phyloP scores from a whole-genome alignment of 306 rosid species.

The Ormosia semicastrata region DNA sequence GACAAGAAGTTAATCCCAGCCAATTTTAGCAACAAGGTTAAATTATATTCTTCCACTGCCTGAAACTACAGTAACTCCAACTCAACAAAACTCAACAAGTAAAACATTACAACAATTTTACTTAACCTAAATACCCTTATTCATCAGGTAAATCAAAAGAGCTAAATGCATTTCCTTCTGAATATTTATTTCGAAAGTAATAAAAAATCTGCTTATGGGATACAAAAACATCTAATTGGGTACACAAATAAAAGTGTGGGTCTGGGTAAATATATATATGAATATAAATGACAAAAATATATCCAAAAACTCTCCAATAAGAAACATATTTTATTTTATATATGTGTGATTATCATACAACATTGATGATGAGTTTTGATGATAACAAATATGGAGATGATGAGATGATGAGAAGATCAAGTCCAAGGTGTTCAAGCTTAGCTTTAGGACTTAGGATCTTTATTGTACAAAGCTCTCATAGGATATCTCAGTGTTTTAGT shows the following conservation, averaged over 20 bases:
- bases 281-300: neutral
- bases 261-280: neutral
- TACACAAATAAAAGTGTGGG: neutral
- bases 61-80: neutral
- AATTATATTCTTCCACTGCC: neutral
- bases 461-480: too few relatives aligned
- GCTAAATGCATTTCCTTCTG: neutral
- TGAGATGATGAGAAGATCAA: too few relatives aligned
- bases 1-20: slow-evolving; percentile 8
- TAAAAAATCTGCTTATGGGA: neutral
- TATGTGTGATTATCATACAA: too few relatives aligned
- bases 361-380: too few relatives aligned
- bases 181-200: neutral
- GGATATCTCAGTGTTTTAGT: too few relatives aligned
- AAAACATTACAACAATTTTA: neutral
- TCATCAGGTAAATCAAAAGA: neutral
- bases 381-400: too few relatives aligned
- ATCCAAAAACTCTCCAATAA: neutral
- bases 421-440: too few relatives aligned
- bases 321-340: neutral
- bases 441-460: too few relatives aligned
- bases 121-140: too few relatives aligned
- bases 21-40: neutral
- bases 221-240: neutral
- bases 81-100: neutral